Percentiles rank a stretch among this genome's conserved stretches.
Evolutionary conservation across 2,329 filamentous ascomycete species (phyloP).

Genomic region (Beauveria asiatica): DNA sequence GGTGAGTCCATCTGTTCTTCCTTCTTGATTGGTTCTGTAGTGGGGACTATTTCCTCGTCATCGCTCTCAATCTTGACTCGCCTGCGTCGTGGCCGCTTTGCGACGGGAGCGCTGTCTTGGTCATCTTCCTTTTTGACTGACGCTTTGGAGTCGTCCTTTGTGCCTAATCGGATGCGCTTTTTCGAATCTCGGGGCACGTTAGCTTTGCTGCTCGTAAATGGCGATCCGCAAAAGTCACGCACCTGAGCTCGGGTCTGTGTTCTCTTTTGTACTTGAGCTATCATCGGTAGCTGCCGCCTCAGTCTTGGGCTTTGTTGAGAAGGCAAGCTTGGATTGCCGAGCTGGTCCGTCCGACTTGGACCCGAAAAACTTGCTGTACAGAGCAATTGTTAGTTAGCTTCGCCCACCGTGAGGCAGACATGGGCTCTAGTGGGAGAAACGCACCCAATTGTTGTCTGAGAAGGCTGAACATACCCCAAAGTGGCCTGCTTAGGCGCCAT

Average conservation of each 20-base stretch:
- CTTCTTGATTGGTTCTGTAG: slow-evolving; percentile 28
- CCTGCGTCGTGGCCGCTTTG: slow-evolving; percentile 46
- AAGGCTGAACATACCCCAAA: slow-evolving; percentile 74
- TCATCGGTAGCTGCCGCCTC: slow-evolving; percentile 21
- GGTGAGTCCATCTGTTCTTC: slow-evolving; percentile 13
- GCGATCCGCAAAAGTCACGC: slow-evolving; percentile 10
- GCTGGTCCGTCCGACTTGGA: slow-evolving; percentile 45
- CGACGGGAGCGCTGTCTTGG: slow-evolving; percentile 50
- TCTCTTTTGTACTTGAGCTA: slow-evolving; percentile 27
- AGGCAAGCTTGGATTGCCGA: slow-evolving; percentile 73
- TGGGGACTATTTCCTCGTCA: slow-evolving; percentile 31
- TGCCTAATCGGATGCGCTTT: slow-evolving; percentile 32
- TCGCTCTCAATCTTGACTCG: slow-evolving; percentile 44
- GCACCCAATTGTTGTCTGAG: slow-evolving; percentile 66
- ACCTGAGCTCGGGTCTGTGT: slow-evolving; percentile 32
- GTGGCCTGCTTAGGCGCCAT: slow-evolving; percentile 67
- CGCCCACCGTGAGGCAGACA: background rate
- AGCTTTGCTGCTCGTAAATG: background rate
- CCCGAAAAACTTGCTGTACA: slow-evolving; percentile 74
- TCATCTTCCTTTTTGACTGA: slow-evolving; percentile 34
- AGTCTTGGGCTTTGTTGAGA: slow-evolving; percentile 50
- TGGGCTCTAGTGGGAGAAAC: slow-evolving; percentile 25
- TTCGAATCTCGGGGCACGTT: slow-evolving; percentile 29
- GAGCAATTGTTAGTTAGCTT: background rate
- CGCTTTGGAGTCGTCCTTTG: background rate